Evolutionary conservation across 2,329 filamentous ascomycete genomes (phyloP), one percentile per base, ranked within the genome.

Genomic region (Verticillium alfalfae): DNA sequence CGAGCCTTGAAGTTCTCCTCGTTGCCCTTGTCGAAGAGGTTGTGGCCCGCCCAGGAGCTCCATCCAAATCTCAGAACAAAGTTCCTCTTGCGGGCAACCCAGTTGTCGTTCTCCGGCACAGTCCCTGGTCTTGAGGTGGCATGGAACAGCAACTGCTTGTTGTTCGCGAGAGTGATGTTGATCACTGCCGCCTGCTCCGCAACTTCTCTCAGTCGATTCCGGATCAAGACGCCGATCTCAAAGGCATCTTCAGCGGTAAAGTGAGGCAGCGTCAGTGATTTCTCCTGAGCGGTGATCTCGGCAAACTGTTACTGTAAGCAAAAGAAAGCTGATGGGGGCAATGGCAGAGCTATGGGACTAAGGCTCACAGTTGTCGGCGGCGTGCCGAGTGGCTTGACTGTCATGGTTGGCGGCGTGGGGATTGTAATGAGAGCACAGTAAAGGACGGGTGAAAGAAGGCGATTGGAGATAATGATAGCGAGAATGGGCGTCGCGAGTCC

Each of bases 21-120:
- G 26, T 62, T 59, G 26, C 60, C 60, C 60, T 22, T 41, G n/a
- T 56, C 60, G 34, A 62, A 62, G 34, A 59, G 37, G 38, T 62
- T 52, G 26, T 62, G 60, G 57, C 57, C 60, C 8, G 60, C 60
- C 60, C 60, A 59, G 36, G 57, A 56, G 57, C 60, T 62, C 60
- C 60, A 62, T 38, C 60, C 60, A 18, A 59, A 62, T 16, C 60
- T 41, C 8, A 59, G 49, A 0, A 59, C 57, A 55, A 62, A 62
- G n/a, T 62, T 59, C 57, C 60, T 56, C 57, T 59, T 62, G 52
- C 60, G 60, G 13, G 57, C 56, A 36, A 59, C 60, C 60, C 57
- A 62, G 60, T 62, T 62, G 57, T 59, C 60, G 26, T 61, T 61
- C 60, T 61, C 60, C 26, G 60, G 60, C 8, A 61, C 60, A 49